Base-by-base conservation (phyloP, 352 stramenopile species). In the Pythium apleroticum region DNA sequence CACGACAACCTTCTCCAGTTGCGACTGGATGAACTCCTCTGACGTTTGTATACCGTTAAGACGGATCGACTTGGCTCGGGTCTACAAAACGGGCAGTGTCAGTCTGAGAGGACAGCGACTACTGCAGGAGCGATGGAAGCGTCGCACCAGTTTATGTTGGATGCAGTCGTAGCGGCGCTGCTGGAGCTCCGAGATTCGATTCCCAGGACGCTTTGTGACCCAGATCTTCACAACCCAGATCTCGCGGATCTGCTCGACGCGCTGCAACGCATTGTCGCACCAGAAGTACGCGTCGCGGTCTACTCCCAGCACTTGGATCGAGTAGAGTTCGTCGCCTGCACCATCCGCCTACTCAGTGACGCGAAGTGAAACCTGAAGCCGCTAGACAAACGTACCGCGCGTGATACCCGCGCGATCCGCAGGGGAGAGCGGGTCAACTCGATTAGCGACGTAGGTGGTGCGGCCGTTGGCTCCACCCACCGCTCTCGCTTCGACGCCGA, bases 171-270 rank as follows among this genome's bases (percentile, higher is more conserved):
- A 48, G n/a, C 59, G 49, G 1, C 49, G 49, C 49, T 65, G 33
- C 37, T 65, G 58, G 8, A 52, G 10, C 48, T 49, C 24, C 10
- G 33, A 31, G 49, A 53, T 50, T 11, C 35, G 33, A 2, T 7
- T 4, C 25, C 50, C 58, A n/a, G 33, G 35, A 22, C 25, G 22
- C 25, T 58, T 58, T 22, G 45, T 65, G 19, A 65, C 58, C 9
- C 58, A 65, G 25, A 65, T 58, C 58, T 65, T 46, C n/a, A 65
- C 58, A 25, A 65, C 28, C 31, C 33, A 59, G 33, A 65, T 43
- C 25, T 59, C 58, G 0, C 57, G 20, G 3, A 65, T 39, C 7
- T n/a, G 48, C 31, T 65, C 58, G 0, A 65, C 14, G 1, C 58
- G 58, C 19, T 58, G 31, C 1, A 65, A 22, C 24, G 58, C 58